Evolutionary conservation across 2,329 filamentous ascomycete species (phyloP), one percentile per base, ranked within the genome.

Genomic region (Microdochium nivale): DNA sequence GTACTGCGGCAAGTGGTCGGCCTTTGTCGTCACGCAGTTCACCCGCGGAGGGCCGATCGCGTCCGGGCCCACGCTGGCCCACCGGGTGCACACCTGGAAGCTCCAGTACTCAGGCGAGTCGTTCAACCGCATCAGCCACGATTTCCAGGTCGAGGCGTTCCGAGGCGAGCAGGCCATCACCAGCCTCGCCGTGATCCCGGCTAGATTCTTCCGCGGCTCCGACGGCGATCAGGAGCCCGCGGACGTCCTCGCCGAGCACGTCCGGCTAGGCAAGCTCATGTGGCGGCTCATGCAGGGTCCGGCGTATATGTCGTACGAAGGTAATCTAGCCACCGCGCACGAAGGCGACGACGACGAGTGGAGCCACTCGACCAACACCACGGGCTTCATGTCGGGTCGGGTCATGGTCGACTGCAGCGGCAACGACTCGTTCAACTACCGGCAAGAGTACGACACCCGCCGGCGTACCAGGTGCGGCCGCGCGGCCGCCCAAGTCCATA

Each of bases 281-380:
- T 78, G 75, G 74, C 70, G 74, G 16, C 66, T 78, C 7, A 62
- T 71, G 24, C 70, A 76, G 56, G 64, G 65, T 10, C 73, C 73
- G 1, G 67, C 63, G 0, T 76, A 76, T 53, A 75, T 72, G 67
- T 66, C 73, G 7, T 75, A 77, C 19, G 68, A 74, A 11, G 74
- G 73, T 3, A 60, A 61, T 19, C 60, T 75, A 4, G 67, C 69
- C 25, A n/a, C n/a, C n/a, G 64, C 65, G 48, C 63, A 59, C 3
- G 58, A 60, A 4, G 43, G 56, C 2, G 48, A 59, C 1, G 52
- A 53, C 25, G 56, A 58, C 21, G 40, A 24, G 10, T 56, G 54
- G 58, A 58, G 59, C 33, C 59, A 62, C 49, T 55, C 59, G 10
- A 55, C 55, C n/a, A 53, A 49, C n/a, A 55, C 54, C 8, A 59